A percentile compares a stretch with the other conserved stretches of the same genome.
Conservation (phyloP, 1,139 yeast species). For the Saccharomyces hybrid region DNA sequence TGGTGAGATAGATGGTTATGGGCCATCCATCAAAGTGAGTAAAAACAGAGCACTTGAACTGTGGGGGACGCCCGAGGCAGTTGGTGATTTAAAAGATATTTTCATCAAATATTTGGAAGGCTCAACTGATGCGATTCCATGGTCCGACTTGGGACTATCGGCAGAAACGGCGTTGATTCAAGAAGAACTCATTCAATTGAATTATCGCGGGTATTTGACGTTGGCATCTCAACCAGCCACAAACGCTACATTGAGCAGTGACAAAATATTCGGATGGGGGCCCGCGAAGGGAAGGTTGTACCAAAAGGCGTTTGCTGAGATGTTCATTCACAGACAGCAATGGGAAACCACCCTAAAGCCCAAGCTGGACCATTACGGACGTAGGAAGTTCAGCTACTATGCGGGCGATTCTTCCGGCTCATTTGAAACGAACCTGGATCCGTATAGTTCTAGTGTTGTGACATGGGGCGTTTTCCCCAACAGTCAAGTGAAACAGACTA, state of each 20-base stretch:
- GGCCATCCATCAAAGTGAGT: constrained; percentile 77
- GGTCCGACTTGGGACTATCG: constrained; percentile 80
- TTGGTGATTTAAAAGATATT: constrained; percentile 55
- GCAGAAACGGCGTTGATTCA: constrained; percentile 90
- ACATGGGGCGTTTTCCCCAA: constrained; percentile 96
- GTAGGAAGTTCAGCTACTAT: constrained; percentile 44
- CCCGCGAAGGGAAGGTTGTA: constrained; percentile 83
- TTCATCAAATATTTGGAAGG: constrained; percentile 72
- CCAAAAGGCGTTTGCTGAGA: constrained; percentile 90
- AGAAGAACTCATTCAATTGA: constrained; percentile 76
- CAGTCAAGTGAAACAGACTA: constrained; percentile 78
- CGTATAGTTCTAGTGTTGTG: constrained; percentile 59
- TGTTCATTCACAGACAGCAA: constrained; percentile 61
- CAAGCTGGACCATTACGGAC: constrained; percentile 41
- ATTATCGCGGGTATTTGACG: constrained; percentile 71
- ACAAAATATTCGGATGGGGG: constrained; percentile 93
- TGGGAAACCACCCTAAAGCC: constrained; percentile 57
- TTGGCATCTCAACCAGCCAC: constrained; percentile 94
- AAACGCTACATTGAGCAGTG: constrained; percentile 66
- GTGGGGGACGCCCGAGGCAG: constrained; percentile 78
- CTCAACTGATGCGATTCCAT: constrained; percentile 72
- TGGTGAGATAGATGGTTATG: constrained; percentile 97
- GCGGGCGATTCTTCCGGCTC: constrained; percentile 54
- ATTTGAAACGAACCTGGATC: constrained; percentile 54
- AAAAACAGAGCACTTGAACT: constrained; percentile 59